Base-by-base conservation (phyloP, 495 filamentous ascomycete species). In the Mycothermus thermophilus region DNA sequence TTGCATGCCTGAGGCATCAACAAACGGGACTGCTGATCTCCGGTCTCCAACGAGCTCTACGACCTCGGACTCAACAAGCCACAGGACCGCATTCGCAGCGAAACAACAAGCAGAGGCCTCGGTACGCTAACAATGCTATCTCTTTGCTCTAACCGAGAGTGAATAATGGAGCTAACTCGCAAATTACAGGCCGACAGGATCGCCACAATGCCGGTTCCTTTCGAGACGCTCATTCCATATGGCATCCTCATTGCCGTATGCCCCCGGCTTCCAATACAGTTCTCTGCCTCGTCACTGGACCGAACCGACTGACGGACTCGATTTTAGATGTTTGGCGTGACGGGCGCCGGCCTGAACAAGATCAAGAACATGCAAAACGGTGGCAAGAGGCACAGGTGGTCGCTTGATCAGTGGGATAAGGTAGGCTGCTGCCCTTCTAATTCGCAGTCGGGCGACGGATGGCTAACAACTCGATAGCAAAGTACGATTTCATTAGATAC, bases 171-270 rank as follows among this genome's bases (percentile, higher is more conserved):
- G 16, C 4, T 6, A 3, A 14, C 50, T 58, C 30, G 53, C 37
- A 2, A 30, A 44, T 43, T 29, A 19, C 12, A 54, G 52, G 44
- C 34, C 42, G 34, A 46, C 7, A 34, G 19, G 42, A 40, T 40
- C 35, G 36, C 44, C 70, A 71, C 50, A 31, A 96, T 96, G 90
- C 83, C 80, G 57, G 75, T 97, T 43, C 90, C 90, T 34, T 96
- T 96, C 66, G 90, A 97, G 71, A 77, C 86, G 40, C 64, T 97
- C 48, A 61, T 97, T 55, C 90, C 90, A 30, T 96, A 93, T 65
- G 90, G 71, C 47, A 87, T 95, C 69, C 82, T 92, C 62, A 56
- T 86, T 33, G 67, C 60, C 55, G 87, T 95, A 67, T 58, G 84
- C 67, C 44, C 34, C 12, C 45, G 27, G n/a, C n/a, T n/a, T n/a